Evolutionary conservation across 148 eudicot species (phyloP), one percentile per base, ranked within the genome.

Genomic region (Beta vulgaris): DNA sequence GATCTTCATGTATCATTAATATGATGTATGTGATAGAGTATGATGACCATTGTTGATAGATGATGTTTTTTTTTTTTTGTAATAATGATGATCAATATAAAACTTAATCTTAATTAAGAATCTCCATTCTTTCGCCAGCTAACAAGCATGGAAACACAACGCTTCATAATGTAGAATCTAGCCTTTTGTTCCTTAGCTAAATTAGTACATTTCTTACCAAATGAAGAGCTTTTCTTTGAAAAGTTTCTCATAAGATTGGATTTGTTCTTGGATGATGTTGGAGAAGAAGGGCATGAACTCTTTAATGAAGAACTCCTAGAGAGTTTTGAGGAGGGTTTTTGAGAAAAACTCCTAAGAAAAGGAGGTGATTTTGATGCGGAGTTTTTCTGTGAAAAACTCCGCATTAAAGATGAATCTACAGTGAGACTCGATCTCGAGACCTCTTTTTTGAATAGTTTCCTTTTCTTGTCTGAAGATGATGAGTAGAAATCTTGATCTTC

Each of bases 161-260:
- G 80, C 86, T 91, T 91, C 84, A 94, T 89, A 54, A 94, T 94
- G 85, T 94, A 94, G 59, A 94, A 88, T 43, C 87, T 83, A 1
- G 98, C 96, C 72, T 87, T 86, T 71, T 91, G 97, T 53, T 94
- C 98, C 80, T 94, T 94, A 6, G 98, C 98, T 79, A 93, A 72
- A 79, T 81, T 71, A 7, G 85, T 82, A 75, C 98, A 94, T 75
- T 91, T 94, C 71, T 83, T 80, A 14, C 90, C 84, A 68, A 94
- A 91, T 8, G 85, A 77, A 0, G 94, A 77, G 77, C 98, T 89
- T 46, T 84, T 94, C 65, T 87, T 86, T 0, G 95, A 87, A 3
- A 92, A 82, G 26, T 88, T 92, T 16, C 89, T 61, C 35, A 85
- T 76, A 7, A 91, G 86, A 14, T 86, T 80, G 1, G 83, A 81